Conservation (phyloP, 2,329 filamentous ascomycete genomes). For the Colletotrichum gigasporum region DNA sequence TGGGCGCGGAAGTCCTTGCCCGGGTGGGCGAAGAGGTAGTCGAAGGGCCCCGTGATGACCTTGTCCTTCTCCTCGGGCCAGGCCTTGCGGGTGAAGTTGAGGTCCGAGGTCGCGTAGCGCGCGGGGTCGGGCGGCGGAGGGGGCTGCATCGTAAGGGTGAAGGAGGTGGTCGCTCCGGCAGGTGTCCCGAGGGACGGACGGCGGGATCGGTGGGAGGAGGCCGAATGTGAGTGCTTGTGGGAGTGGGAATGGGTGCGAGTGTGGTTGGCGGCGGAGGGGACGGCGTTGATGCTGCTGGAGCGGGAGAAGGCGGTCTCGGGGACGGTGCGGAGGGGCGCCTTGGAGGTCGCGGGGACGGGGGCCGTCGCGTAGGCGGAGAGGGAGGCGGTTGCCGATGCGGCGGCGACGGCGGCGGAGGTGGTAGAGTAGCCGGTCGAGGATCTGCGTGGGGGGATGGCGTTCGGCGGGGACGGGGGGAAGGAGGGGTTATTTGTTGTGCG, state of each 20-base stretch:
- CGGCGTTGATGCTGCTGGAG: too few relatives aligned
- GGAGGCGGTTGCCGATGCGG: background rate
- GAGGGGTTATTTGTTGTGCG: slow-evolving; percentile 27
- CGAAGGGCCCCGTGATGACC: slow-evolving; percentile 80
- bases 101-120: slow-evolving; percentile 64
- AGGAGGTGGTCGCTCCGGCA: slow-evolving; percentile 36
- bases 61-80: slow-evolving; percentile 82
- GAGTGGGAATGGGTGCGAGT: slow-evolving; percentile 3
- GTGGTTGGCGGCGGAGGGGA: slow-evolving; percentile 45
- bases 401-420: slow-evolving; percentile 39
- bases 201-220: slow-evolving; percentile 17
- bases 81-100: slow-evolving; percentile 60
- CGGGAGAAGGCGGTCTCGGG: slow-evolving; percentile 65
- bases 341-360: slow-evolving; percentile 42
- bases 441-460: slow-evolving; percentile 76
- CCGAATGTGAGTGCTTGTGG: slow-evolving; percentile 16
- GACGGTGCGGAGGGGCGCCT: slow-evolving; percentile 61
- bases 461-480: slow-evolving; percentile 55
- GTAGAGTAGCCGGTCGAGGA: slow-evolving; percentile 62
- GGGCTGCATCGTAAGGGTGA: slow-evolving; percentile 48
- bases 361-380: slow-evolving; percentile 6
- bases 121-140: slow-evolving; percentile 56
- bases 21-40: slow-evolving; percentile 81
- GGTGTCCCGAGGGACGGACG: slow-evolving; percentile 34
- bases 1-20: slow-evolving; percentile 87